phyloP scores from a whole-genome alignment of 2,329 filamentous ascomycete genomes.

The Penicillium fuscoglaucum region DNA sequence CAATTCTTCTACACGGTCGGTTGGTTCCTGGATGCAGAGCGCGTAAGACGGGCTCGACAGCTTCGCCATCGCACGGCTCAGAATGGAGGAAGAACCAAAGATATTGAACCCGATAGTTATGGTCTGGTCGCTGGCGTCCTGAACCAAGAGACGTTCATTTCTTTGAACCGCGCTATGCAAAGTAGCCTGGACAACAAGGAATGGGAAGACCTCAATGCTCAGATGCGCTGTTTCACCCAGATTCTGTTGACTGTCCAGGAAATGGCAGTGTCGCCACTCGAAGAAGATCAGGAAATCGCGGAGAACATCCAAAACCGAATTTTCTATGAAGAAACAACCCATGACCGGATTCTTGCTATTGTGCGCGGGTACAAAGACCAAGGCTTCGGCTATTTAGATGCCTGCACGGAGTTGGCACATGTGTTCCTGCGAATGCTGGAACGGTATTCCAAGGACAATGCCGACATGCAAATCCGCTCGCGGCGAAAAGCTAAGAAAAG shows the following conservation, averaged over 20 bases:
- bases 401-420: slow-evolving; percentile 84
- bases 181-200: slow-evolving; percentile 76
- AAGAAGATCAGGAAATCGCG: slow-evolving; percentile 96
- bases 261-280: slow-evolving; percentile 78
- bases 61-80: slow-evolving; percentile 52
- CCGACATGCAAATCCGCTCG: slow-evolving; percentile 88
- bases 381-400: slow-evolving; percentile 89
- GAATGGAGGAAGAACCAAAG: slow-evolving; percentile 50
- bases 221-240: slow-evolving; percentile 93
- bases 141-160: slow-evolving; percentile 92
- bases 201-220: slow-evolving; percentile 82
- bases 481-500: slow-evolving; percentile 71
- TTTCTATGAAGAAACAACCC: slow-evolving; percentile 96
- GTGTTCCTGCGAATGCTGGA: slow-evolving; percentile 92
- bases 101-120: slow-evolving; percentile 71
- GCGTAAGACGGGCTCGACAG: slow-evolving; percentile 64
- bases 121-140: slow-evolving; percentile 84
- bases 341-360: slow-evolving; percentile 80
- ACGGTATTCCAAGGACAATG: slow-evolving; percentile 90
- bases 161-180: slow-evolving; percentile 80
- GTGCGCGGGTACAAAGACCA: slow-evolving; percentile 88
- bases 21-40: slow-evolving; percentile 90
- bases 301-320: slow-evolving; percentile 95
- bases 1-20: slow-evolving; percentile 91
- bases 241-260: slow-evolving; percentile 89